Conservation (phyloP, 2,329 filamentous ascomycete genomes). For the Lachnellula cervina region DNA sequence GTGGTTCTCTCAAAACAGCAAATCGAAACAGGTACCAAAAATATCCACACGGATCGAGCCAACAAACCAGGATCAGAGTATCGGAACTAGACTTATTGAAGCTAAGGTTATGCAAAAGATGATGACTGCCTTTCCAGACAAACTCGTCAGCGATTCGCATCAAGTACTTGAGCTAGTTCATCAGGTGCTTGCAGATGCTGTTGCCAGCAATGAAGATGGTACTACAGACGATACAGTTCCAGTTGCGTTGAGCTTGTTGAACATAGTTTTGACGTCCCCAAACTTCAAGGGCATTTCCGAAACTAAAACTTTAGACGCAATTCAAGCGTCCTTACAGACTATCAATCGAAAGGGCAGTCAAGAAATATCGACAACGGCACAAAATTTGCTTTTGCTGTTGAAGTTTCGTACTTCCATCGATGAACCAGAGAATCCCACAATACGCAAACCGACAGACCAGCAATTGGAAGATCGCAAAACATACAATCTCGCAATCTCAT, state of each 20-base stretch:
- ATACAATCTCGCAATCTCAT: constrained; percentile 58
- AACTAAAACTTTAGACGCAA: constrained; percentile 36
- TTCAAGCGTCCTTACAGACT: constrained; percentile 47
- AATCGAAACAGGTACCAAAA: background rate
- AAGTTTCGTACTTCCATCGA: constrained; percentile 52
- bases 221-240: constrained; percentile 44
- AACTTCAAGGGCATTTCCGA: constrained; percentile 48
- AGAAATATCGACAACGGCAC: constrained; percentile 48
- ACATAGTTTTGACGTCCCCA: constrained; percentile 53
- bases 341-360: constrained; percentile 33
- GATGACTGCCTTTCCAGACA: constrained; percentile 58
- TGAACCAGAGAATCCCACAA: constrained; percentile 23
- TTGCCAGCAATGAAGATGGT: constrained; percentile 30
- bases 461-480: constrained; percentile 56
- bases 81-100: constrained; percentile 48
- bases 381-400: constrained; percentile 52
- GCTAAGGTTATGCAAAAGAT: constrained; percentile 61
- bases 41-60: constrained; percentile 30
- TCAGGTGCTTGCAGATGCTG: constrained; percentile 46
- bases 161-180: constrained; percentile 61
- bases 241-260: constrained; percentile 56
- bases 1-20: constrained; percentile 45
- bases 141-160: constrained; percentile 57
- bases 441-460: constrained; percentile 35
- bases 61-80: constrained; percentile 35